These are phyloP conservation scores for Aspergillus flavus DNA, from an alignment of 2,329 filamentous ascomycete genomes.

Conservation along the genomic window DNA sequence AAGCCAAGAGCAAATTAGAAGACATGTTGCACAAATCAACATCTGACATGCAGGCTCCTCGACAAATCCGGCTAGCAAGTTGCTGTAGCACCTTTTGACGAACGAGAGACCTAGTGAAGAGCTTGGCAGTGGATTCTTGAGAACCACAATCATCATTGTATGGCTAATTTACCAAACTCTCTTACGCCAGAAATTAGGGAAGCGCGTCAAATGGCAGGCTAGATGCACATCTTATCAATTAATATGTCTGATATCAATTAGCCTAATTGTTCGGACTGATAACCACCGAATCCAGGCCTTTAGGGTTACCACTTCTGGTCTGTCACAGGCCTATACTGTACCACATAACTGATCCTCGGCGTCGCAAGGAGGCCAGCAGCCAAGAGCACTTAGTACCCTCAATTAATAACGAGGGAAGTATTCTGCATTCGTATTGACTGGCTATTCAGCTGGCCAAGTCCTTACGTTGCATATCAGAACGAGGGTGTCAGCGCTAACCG, in stretches of 20 bases:
- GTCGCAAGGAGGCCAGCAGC: not conserved
- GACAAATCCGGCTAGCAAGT: not conserved
- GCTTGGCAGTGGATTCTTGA: constrained; percentile 1
- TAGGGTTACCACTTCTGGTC: no score
- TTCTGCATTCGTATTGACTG: not conserved
- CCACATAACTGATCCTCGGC: not conserved
- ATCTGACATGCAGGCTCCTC: not conserved
- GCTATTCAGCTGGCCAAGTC: not conserved
- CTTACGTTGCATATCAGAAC: not conserved
- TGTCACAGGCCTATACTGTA: constrained; percentile 1
- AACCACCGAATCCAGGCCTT: not conserved
- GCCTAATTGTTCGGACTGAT: not conserved
- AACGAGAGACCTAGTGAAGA: not conserved
- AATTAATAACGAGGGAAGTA: not conserved
- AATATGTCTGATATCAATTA: not conserved
- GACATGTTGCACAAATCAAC: not conserved
- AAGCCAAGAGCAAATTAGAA: not conserved
- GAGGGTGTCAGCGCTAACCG: not conserved
- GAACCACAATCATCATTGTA: not conserved
- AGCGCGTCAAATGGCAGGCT: not conserved
- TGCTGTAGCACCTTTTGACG: not conserved
- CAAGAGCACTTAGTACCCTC: not conserved
- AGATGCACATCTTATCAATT: not conserved
- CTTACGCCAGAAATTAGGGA: not conserved
- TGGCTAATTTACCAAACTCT: not conserved